Percentiles rank a stretch among this genome's conserved stretches.
Evolutionary conservation across 2,329 filamentous ascomycete species (phyloP).

Genomic region (Fusarium verrucosum): DNA sequence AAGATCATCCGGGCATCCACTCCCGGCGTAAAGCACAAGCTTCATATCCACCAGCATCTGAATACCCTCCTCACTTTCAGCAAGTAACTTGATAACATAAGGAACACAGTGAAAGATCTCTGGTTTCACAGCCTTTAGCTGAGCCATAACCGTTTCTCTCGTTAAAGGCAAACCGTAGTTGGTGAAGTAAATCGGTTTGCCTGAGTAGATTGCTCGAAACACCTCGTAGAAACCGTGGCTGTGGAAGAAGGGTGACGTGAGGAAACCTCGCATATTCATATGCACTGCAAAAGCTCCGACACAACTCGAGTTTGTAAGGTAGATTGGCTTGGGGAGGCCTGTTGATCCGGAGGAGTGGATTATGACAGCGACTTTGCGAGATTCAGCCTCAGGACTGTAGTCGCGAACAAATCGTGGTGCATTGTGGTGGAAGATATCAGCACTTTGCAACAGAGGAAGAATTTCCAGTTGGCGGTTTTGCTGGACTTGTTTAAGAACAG

Average conservation of each 20-base stretch:
- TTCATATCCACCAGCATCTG: conserved; percentile 56
- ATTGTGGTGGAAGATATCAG: conserved; percentile 9
- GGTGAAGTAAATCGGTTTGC: conserved; percentile 62
- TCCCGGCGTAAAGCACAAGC: conserved; percentile 66
- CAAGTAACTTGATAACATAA: conserved; percentile 70
- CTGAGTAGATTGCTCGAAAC: conserved; percentile 61
- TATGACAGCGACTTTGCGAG: conserved; percentile 30
- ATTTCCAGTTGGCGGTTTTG: conserved; percentile 17
- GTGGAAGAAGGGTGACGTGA: conserved; percentile 68
- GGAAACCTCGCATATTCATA: conserved; percentile 58
- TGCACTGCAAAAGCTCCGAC: conserved; percentile 57
- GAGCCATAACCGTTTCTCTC: conserved; percentile 55
- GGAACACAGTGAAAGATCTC: conserved; percentile 70
- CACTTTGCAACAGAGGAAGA: conserved; percentile 16
- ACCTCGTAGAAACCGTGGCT: conserved; percentile 66
- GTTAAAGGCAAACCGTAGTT: conserved; percentile 66
- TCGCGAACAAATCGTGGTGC: conserved; percentile 31
- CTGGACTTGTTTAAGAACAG: conserved; percentile 25
- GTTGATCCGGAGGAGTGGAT: conserved; percentile 62
- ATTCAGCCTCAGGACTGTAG: conserved; percentile 25
- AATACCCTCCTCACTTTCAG: conserved; percentile 66
- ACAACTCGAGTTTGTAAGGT: conserved; percentile 61
- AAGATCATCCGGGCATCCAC: conserved; percentile 66
- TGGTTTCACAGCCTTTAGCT: conserved; percentile 49
- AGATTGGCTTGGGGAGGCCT: conserved; percentile 71